Evolutionary conservation across 2,329 filamentous ascomycete genomes (phyloP), one percentile per base, ranked within the genome.

Genomic region (Purpureocillium takamizusanense): DNA sequence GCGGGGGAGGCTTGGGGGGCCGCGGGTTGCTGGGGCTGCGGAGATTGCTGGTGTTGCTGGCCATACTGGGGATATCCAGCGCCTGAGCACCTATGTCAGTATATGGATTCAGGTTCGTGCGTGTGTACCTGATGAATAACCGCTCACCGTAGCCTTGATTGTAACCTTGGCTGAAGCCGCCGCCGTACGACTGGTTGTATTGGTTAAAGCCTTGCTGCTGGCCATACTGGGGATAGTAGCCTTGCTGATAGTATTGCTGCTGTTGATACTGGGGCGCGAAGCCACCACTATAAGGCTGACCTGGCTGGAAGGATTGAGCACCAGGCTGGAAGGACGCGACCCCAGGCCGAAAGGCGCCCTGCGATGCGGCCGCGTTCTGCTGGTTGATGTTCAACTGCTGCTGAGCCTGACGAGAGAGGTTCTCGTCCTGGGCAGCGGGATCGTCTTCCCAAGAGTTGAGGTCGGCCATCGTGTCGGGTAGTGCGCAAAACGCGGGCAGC

Each of bases 381-480:
- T 70, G 68, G 60, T 83, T 84, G 55, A 89, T 60, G 61, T 87
- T 86, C 61, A 88, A 74, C 60, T 83, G 81, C 60, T 83, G 78
- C 52, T 83, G 77, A 29, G 84, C 67, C 70, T 89, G 85, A 53
- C 80, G 79, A 45, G 85, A 77, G 62, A 94, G 78, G 60, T 77
- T 77, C 52, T 86, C 83, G 53, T 89, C 83, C 70, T 86, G 82
- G 46, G 78, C 80, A 39, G 81, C 72, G 54, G 81, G 80, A 55
- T 89, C 86, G 56, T 94, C 87, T 67, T 97, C 89, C 86, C 92
- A 97, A 46, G 88, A 95, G 63, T 94, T 88, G 55, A 87, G 84
- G 62, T 89, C 81, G 53, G 89, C 83, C 88, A 95, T 95, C 56
- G 40, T 72, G 50, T 43, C 36, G 40, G 44, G 42, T 47, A 21